phyloP scores from a whole-genome alignment of 129 eudicot genomes.

The Tagetes erecta region DNA sequence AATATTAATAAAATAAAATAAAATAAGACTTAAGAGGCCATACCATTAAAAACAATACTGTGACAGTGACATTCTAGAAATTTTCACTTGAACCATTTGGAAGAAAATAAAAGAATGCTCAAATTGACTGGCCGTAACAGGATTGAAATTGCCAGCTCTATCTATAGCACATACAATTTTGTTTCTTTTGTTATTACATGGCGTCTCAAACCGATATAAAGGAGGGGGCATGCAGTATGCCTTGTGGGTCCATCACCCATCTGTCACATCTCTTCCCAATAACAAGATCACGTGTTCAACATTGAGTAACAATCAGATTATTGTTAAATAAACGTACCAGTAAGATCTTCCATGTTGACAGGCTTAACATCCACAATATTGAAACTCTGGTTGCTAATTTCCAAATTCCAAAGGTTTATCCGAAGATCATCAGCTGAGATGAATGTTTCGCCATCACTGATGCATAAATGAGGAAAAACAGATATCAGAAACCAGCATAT shows the following conservation, averaged over 20 bases:
- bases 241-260: slow-evolving; percentile 11
- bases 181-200: not conserved
- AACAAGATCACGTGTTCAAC: not conserved
- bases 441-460: slow-evolving; percentile 95
- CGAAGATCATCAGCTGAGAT: slow-evolving; percentile 98
- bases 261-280: slow-evolving; percentile 13
- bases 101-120: not conserved
- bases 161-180: slow-evolving; percentile 6
- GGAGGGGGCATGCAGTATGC: slow-evolving; percentile 6
- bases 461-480: slow-evolving; percentile 15
- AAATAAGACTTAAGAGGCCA: not conserved
- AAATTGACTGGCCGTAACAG: not conserved
- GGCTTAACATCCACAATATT: slow-evolving; percentile 98
- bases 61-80: not conserved
- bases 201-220: not conserved
- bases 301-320: not conserved
- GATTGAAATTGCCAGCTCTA: not conserved
- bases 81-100: not conserved
- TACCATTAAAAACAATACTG: not conserved
- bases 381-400: slow-evolving; percentile 91
- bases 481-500: slow-evolving; percentile 16
- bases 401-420: slow-evolving; percentile 98
- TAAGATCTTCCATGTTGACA: slow-evolving; percentile 88
- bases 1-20: not conserved
- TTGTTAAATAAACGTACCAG: slow-evolving; percentile 51